Base-by-base conservation (phyloP, 148 eudicot genomes). In the Cornus florida region DNA sequence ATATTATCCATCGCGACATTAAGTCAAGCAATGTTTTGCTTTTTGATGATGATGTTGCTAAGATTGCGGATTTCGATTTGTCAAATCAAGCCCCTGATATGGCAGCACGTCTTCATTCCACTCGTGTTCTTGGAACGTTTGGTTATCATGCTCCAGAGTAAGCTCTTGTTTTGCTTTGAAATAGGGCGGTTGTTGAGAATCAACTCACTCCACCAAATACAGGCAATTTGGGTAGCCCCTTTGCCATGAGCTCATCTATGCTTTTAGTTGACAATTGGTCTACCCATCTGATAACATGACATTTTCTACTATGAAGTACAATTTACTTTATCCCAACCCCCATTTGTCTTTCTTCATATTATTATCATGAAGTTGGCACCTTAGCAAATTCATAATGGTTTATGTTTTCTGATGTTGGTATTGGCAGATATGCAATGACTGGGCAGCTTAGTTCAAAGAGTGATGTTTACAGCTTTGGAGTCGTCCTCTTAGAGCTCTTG, bases 111-210 rank as follows among this genome's bases (percentile, higher is more conserved):
- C 84, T 91, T 71, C 94, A 92, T 80, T 91, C 95, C 62, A 91
- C 94, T 56, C 91, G 94, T 86, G 92, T 91, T 81, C 86, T 88
- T 67, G 93, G 93, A 74, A 90, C 92, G 35, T 89, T 90, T 75
- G 93, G 95, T 82, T 89, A 91, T 84, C 91, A 88, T 86, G 96
- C 98, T 74, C 96, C 98, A 20, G 92, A 91, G 95, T 93, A 89
- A 84, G 90, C 70, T 67, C n/a, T 75, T 65, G 7, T 50, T 38
- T 39, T 31, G 32, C 5, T 48, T 67, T 50, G 14, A 66, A 28
- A n/a, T 28, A 76, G 78, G 28, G 28, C 1, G 28, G 28, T 28
- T 0, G 28, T 28, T 28, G 28, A 38, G 72, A 70, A 70, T 70
- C 72, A 22, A 70, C 48, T 62, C 8, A 62, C 24, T 20, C 24